These are phyloP conservation scores for Camelina neglecta DNA, from an alignment of 345 rosid species.

Conservation along the genomic window DNA sequence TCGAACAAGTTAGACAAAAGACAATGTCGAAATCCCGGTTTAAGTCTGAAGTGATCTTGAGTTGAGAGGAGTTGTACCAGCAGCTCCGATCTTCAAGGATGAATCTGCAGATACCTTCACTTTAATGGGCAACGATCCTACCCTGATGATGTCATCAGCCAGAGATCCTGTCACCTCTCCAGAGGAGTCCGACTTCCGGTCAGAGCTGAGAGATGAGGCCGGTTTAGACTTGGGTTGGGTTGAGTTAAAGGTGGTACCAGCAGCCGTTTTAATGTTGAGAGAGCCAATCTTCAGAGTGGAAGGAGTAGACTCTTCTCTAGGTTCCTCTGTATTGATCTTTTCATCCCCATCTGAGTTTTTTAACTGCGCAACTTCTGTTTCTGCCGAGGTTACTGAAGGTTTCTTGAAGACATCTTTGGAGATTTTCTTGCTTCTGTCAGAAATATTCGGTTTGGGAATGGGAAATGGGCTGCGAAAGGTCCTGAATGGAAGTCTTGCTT, in stretches of 20 bases:
- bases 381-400: slow-evolving; percentile 17
- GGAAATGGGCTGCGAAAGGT: slow-evolving; percentile 53
- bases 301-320: slow-evolving; percentile 4
- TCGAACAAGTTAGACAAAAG: slow-evolving; percentile 11
- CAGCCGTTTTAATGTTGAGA: slow-evolving; percentile 27
- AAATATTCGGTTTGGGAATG: slow-evolving; percentile 50
- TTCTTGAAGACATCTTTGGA: slow-evolving; percentile 25
- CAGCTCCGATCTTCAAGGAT: slow-evolving; percentile 37
- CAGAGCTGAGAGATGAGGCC: not conserved
- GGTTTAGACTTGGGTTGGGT: slow-evolving; percentile 16
- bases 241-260: slow-evolving; percentile 17
- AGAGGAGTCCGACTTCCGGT: slow-evolving; percentile 17
- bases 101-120: slow-evolving; percentile 51
- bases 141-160: slow-evolving; percentile 52
- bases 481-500: slow-evolving; percentile 51
- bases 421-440: slow-evolving; percentile 38
- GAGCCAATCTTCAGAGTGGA: slow-evolving; percentile 26
- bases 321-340: slow-evolving; percentile 11
- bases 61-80: slow-evolving; percentile 71
- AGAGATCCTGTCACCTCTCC: slow-evolving; percentile 22
- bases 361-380: slow-evolving; percentile 1
- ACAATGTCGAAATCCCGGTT: not conserved
- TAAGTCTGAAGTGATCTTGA: slow-evolving; percentile 49
- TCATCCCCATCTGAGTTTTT: slow-evolving; percentile 16
- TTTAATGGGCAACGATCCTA: slow-evolving; percentile 78